Percentiles rank a stretch among this genome's conserved stretches.
Evolutionary conservation across 1,139 yeast genomes (phyloP).

Genomic region (Meyerozyma carpophila): DNA sequence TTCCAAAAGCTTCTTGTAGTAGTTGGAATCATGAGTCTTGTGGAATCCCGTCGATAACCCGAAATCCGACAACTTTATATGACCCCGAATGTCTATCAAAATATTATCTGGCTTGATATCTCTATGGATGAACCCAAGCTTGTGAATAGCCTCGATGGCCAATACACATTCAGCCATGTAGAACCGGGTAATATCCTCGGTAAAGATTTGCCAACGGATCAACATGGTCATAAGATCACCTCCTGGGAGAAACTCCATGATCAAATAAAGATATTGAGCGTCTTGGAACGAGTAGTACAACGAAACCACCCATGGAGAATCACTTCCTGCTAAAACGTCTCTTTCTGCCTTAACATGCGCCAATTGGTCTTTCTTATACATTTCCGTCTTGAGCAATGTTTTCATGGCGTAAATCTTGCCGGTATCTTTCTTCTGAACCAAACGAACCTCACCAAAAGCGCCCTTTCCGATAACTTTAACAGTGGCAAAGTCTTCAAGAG

Average conservation of each 20-base stretch:
- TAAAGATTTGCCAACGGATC: slow-evolving; percentile 80
- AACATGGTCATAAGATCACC: slow-evolving; percentile 87
- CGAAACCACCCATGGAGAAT: slow-evolving; percentile 85
- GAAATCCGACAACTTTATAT: slow-evolving; percentile 72
- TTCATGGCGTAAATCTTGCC: slow-evolving; percentile 87
- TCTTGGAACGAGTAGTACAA: slow-evolving; percentile 79
- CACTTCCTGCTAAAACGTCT: slow-evolving; percentile 79
- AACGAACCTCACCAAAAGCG: slow-evolving; percentile 79
- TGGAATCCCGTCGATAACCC: slow-evolving; percentile 86
- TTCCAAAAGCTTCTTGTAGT: slow-evolving; percentile 66
- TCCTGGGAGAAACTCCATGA: slow-evolving; percentile 83
- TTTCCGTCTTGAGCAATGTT: slow-evolving; percentile 69
- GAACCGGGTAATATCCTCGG: slow-evolving; percentile 78
- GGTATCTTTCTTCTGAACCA: slow-evolving; percentile 77
- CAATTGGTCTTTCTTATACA: slow-evolving; percentile 78
- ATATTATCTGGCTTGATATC: slow-evolving; percentile 79
- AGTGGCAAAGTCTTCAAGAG: slow-evolving; percentile 70
- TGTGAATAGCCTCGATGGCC: slow-evolving; percentile 80
- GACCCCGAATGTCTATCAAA: slow-evolving; percentile 74
- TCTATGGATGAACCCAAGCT: slow-evolving; percentile 74
- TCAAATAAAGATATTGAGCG: slow-evolving; percentile 65
- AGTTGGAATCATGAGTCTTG: slow-evolving; percentile 77
- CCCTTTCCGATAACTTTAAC: slow-evolving; percentile 85
- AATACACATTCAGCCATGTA: slow-evolving; percentile 85
- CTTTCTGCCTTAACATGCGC: slow-evolving; percentile 86